Base-by-base conservation (phyloP, 805 yeast species). In the Yamadazyma kitorensis region DNA sequence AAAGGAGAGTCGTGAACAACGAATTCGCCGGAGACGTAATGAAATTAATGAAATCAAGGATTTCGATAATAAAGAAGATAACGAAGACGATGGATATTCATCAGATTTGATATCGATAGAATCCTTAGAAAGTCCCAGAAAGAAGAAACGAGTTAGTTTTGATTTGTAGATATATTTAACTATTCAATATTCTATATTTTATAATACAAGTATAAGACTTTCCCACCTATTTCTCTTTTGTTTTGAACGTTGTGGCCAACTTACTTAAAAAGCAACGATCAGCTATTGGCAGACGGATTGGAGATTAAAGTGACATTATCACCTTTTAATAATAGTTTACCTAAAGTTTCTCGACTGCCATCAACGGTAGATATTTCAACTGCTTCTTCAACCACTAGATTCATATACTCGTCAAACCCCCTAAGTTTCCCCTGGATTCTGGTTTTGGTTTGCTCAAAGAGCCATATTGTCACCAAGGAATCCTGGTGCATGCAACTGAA, bases 371-470 rank as follows among this genome's bases (percentile, higher is more conserved):
- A 66, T 5, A 91, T 67, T 48, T 94, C 96, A 11, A 65, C 61
- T 1, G 81, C 80, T 17, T 76, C 80, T 37, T 76, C 81, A 10
- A 76, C 44, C 14, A 76, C 80, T 8, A 76, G 62, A 54, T 93
- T 93, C 98, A 93, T 94, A 52, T 89, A 91, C 64, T 94, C 98
- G 59, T 93, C 99, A 59, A 94, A 91, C 1, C 99, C 99, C 40
- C 82, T 70, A 19, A 93, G 80, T 41, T 72, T 76, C 1, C 98
- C 98, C 47, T 83, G 85, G 19, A 91, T 75, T 44, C 94, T 70
- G 45, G 72, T 70, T 14, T 78, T 79, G 0, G 80, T 74, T 57
- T 93, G 96, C 51, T 93, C 98, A 46, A 73, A 88, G 8, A 93
- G 67, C 97, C 97, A 91, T 22, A 93, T 77, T 6, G 82, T 76